Percentiles rank a stretch among this genome's conserved stretches.
Conservation (phyloP, 164 flowering plant species). For the Dillenia suffruticosa region DNA sequence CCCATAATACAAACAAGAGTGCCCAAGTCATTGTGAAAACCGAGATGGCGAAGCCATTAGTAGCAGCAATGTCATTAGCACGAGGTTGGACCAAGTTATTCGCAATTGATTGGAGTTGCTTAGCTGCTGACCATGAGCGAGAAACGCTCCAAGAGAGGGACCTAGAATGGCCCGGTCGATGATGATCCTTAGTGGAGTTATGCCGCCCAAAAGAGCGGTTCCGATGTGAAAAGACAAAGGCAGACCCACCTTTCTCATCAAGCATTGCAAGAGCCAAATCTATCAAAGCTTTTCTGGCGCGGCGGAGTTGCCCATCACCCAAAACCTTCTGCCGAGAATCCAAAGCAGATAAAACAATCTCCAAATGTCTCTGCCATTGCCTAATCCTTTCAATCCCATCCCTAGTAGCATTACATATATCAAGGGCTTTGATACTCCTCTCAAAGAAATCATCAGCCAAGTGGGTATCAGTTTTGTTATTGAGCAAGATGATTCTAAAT, state of each 20-base stretch:
- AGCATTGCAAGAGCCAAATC: conserved; percentile 46
- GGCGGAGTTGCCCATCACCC: conserved; percentile 49
- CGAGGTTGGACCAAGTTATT: conserved; percentile 34
- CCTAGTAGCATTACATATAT: conserved; percentile 53
- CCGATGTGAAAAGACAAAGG: conserved; percentile 22
- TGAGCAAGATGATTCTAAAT: conserved; percentile 28
- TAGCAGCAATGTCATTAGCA: conserved; percentile 31
- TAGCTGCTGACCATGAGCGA: conserved; percentile 52
- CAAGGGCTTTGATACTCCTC: conserved; percentile 57
- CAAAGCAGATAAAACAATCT: conserved; percentile 41
- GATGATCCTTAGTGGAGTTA: conserved; percentile 16
- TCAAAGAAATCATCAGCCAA: conserved; percentile 41
- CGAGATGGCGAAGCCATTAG: conserved; percentile 33
- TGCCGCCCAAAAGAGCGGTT: conserved; percentile 53
- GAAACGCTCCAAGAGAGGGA: conserved; percentile 65
- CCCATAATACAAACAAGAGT: conserved; percentile 47
- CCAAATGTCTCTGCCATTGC: conserved; percentile 42
- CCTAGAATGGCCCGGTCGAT: conserved; percentile 30
- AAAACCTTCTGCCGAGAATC: conserved; percentile 17
- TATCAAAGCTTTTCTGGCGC: conserved; percentile 51
- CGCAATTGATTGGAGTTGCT: conserved; percentile 46
- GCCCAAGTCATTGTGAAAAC: conserved; percentile 40
- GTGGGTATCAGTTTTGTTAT: conserved; percentile 17
- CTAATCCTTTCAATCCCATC: conserved; percentile 48
- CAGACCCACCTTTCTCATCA: conserved; percentile 39